phyloP scores from a whole-genome alignment of 495 filamentous ascomycete species.

The Neurospora sp. region DNA sequence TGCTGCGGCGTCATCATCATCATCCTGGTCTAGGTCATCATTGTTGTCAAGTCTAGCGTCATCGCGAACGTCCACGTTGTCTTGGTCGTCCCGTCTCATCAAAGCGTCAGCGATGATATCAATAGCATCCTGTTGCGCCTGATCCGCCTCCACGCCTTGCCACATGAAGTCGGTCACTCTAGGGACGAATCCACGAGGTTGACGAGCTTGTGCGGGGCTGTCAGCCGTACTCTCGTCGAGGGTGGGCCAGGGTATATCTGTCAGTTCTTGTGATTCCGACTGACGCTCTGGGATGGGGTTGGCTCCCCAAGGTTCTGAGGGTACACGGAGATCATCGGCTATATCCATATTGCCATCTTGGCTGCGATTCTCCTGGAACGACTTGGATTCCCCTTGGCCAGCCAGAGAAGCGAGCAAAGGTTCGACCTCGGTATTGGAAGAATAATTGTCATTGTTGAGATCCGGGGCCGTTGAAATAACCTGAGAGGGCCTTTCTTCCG shows the following conservation, averaged over 20 bases:
- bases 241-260: not conserved
- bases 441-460: not conserved
- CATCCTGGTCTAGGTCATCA: constrained; percentile 32
- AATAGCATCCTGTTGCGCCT: constrained; percentile 24
- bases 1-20: constrained; percentile 27
- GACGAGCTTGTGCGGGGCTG: constrained; percentile 1
- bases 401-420: not conserved
- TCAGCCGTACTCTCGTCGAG: not conserved
- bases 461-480: not conserved
- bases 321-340: not conserved
- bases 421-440: not conserved
- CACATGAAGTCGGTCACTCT: constrained; percentile 42
- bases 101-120: constrained; percentile 21
- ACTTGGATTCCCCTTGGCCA: not conserved
- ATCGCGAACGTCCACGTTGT: constrained; percentile 26
- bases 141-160: constrained; percentile 22
- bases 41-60: constrained; percentile 10
- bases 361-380: not conserved
- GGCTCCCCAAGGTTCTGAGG: not conserved
- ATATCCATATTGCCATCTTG: not conserved
- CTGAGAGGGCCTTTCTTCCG: not conserved
- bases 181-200: constrained; percentile 23
- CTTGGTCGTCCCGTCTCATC: constrained; percentile 8
- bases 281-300: not conserved
- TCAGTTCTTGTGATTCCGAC: not conserved